phyloP scores from a whole-genome alignment of 179 eudicot species.

The Spinacia oleracea region DNA sequence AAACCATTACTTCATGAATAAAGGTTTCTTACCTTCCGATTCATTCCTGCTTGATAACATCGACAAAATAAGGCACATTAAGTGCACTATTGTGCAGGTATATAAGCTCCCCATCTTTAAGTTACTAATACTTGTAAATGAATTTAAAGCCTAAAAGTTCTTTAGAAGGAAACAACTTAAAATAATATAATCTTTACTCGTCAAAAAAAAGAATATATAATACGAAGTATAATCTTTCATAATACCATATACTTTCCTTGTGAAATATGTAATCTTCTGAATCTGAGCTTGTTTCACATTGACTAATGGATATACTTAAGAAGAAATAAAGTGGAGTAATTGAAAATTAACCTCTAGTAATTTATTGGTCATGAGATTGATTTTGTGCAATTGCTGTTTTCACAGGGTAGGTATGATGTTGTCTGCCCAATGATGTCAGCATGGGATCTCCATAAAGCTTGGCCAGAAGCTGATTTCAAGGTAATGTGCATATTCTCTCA shows the following conservation, averaged over 20 bases:
- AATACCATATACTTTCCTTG: neutral
- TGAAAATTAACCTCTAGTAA: neutral
- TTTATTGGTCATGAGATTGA: neutral
- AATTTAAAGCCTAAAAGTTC: neutral
- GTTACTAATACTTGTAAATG: neutral
- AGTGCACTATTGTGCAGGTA: constrained; percentile 90
- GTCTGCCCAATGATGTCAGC: constrained; percentile 96
- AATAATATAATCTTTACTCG: too few species aligned
- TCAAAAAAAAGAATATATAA: too few species aligned
- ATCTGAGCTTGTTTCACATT: neutral
- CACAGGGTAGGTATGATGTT: constrained; percentile 92
- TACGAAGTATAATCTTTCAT: too few species aligned
- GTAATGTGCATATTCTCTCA: constrained; percentile 16
- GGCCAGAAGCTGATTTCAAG: constrained; percentile 87
- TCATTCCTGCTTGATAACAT: constrained; percentile 81
- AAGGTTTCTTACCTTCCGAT: constrained; percentile 85
- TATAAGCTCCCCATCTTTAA: too few species aligned
- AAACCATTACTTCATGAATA: constrained; percentile 88
- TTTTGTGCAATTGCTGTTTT: constrained; percentile 15
- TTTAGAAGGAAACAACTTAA: neutral
- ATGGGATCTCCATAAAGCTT: constrained; percentile 99
- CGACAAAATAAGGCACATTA: constrained; percentile 88
- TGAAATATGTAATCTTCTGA: neutral
- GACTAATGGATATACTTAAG: neutral
- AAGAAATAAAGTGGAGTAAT: neutral